Percentiles rank a stretch among this genome's conserved stretches.
Evolutionary conservation across 306 rosid genomes (phyloP).

Genomic region (Dryas octopetala): DNA sequence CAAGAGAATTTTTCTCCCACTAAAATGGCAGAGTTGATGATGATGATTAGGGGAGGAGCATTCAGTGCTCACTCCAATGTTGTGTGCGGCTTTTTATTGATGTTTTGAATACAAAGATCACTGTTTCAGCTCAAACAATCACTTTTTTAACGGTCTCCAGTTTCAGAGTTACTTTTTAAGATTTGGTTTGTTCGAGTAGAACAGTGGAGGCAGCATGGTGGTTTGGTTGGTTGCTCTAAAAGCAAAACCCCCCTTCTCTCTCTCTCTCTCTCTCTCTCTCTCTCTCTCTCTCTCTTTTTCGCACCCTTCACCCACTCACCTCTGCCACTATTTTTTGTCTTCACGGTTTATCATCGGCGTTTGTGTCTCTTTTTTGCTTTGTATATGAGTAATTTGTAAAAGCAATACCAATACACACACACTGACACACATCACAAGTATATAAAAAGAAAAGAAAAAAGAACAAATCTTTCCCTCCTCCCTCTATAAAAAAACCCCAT

Average conservation of each 20-base stretch:
- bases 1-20: too few species aligned
- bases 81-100: not conserved
- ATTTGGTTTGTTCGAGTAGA: not conserved
- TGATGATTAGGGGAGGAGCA: not conserved
- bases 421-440: not conserved
- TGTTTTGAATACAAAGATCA: not conserved
- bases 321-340: slow-evolving; percentile 16
- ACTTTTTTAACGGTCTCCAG: slow-evolving; percentile 16
- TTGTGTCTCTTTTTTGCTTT: slow-evolving; percentile 13
- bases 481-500: not conserved
- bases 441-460: not conserved
- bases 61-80: slow-evolving; percentile 3
- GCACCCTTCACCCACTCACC: slow-evolving; percentile 17
- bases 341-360: slow-evolving; percentile 16
- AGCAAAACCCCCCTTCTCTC: not conserved
- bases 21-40: not conserved
- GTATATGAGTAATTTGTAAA: not conserved
- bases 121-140: too few species aligned
- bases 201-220: not conserved
- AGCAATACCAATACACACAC: not conserved
- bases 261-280: not conserved
- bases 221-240: slow-evolving; percentile 8
- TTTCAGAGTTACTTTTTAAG: slow-evolving; percentile 14
- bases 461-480: not conserved
- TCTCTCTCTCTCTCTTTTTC: not conserved